Percentiles rank a stretch among this genome's conserved stretches.
phyloP scores from a whole-genome alignment of 2,329 filamentous ascomycete genomes.

The Balansia obtecta region DNA sequence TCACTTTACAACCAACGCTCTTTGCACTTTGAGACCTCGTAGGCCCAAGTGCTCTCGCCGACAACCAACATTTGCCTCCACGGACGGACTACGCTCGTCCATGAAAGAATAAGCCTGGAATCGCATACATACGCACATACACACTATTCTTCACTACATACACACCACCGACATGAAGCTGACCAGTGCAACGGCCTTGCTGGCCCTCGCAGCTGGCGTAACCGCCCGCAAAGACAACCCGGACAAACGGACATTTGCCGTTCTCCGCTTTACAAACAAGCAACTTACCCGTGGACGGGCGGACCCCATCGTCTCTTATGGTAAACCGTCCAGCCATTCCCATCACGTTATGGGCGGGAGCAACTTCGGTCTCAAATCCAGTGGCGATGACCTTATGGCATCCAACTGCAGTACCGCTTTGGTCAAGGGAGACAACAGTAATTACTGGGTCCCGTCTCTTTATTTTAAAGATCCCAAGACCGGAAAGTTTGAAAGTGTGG shows the following conservation, averaged over 20 bases:
- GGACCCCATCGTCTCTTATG: conserved; percentile 58
- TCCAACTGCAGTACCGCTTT: conserved; percentile 61
- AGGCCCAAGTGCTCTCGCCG: neutral
- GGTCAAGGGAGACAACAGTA: conserved; percentile 55
- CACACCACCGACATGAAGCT: conserved; percentile 22
- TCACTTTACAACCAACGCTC: conserved; percentile 1
- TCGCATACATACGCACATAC: neutral
- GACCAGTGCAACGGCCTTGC: conserved; percentile 17
- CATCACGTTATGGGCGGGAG: conserved; percentile 62
- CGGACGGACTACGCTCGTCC: neutral
- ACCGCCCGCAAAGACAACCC: conserved; percentile 29
- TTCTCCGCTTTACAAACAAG: conserved; percentile 58
- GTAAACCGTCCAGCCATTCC: conserved; percentile 45
- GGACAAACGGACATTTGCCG: conserved; percentile 44
- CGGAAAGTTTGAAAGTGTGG: conserved; percentile 51
- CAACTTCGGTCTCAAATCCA: conserved; percentile 50
- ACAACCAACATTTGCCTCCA: neutral
- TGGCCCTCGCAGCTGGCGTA: conserved; percentile 26
- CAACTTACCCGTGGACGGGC: conserved; percentile 48
- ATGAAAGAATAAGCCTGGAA: neutral
- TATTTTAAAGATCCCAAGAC: conserved; percentile 55
- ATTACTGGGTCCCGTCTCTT: conserved; percentile 66
- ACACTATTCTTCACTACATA: neutral
- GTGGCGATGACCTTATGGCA: conserved; percentile 42
- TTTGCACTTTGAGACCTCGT: neutral